phyloP scores from a whole-genome alignment of 345 rosid genomes.

The Gossypium bickii region DNA sequence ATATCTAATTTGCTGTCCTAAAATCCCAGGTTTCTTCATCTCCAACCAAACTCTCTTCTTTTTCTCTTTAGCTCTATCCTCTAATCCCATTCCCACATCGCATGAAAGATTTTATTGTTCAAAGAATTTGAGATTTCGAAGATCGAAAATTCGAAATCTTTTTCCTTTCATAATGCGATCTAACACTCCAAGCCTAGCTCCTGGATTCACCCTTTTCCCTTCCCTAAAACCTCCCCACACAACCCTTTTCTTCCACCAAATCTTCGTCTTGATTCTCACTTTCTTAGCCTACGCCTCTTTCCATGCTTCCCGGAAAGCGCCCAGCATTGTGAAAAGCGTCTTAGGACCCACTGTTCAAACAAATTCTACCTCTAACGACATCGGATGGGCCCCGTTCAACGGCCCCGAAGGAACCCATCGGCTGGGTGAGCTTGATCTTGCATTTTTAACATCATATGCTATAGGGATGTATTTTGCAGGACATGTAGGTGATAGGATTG shows the following conservation, averaged over 20 bases:
- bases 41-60: not conserved
- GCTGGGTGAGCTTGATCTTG: slow-evolving; percentile 92
- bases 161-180: slow-evolving; percentile 31
- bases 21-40: slow-evolving; percentile 8
- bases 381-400: slow-evolving; percentile 85
- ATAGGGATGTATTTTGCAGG: slow-evolving; percentile 86
- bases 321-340: slow-evolving; percentile 87
- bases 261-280: slow-evolving; percentile 50
- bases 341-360: slow-evolving; percentile 54
- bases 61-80: not conserved
- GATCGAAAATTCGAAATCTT: not conserved
- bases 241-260: slow-evolving; percentile 64
- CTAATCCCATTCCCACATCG: not conserved
- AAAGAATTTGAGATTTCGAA: not conserved
- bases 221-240: slow-evolving; percentile 53
- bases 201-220: slow-evolving; percentile 51
- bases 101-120: not conserved
- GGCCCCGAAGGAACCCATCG: slow-evolving; percentile 60
- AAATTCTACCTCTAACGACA: slow-evolving; percentile 26
- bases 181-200: slow-evolving; percentile 36
- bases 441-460: slow-evolving; percentile 66
- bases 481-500: slow-evolving; percentile 74
- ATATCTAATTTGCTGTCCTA: not conserved
- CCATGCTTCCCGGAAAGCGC: slow-evolving; percentile 95
- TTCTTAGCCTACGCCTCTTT: slow-evolving; percentile 86